Conservation (phyloP, 2,329 filamentous ascomycete species). For the Trichoderma gracile region DNA sequence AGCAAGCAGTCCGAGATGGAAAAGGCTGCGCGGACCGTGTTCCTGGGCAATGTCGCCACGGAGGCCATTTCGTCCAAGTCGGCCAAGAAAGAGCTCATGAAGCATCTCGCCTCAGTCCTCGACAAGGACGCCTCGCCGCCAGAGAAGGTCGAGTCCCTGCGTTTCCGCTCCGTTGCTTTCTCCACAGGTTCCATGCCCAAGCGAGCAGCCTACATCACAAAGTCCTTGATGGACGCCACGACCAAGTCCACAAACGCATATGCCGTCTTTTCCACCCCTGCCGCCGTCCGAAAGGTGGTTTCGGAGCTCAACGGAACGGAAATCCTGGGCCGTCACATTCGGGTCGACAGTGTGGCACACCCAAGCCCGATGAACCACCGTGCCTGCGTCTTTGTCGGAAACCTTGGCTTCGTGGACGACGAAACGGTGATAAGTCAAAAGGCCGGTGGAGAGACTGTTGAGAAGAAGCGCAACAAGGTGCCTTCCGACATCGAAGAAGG, state of each 20-base stretch:
- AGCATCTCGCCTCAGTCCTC: conserved; percentile 77
- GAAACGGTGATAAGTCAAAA: conserved; percentile 70
- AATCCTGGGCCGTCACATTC: conserved; percentile 82
- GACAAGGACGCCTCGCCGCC: conserved; percentile 51
- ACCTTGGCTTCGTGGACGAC: conserved; percentile 93
- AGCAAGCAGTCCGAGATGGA: conserved; percentile 67
- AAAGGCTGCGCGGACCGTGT: conserved; percentile 86
- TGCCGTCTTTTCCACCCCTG: conserved; percentile 76
- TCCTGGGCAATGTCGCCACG: conserved; percentile 86
- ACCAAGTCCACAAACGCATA: conserved; percentile 95
- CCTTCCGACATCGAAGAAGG: conserved; percentile 91
- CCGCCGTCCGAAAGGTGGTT: conserved; percentile 74
- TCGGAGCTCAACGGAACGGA: conserved; percentile 79
- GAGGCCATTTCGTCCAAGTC: conserved; percentile 79
- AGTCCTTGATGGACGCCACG: conserved; percentile 85
- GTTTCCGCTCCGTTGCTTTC: conserved; percentile 92
- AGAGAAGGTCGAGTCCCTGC: conserved; percentile 83
- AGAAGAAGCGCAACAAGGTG: conserved; percentile 71
- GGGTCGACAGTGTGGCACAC: conserved; percentile 88
- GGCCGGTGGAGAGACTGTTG: conserved; percentile 64
- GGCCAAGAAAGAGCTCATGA: conserved; percentile 73
- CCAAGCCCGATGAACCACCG: conserved; percentile 79
- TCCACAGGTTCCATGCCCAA: conserved; percentile 76
- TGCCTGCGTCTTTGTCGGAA: conserved; percentile 94
- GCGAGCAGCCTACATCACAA: conserved; percentile 90